phyloP scores from a whole-genome alignment of 768 basidiomycete species.

The Phanerochaete sordida region DNA sequence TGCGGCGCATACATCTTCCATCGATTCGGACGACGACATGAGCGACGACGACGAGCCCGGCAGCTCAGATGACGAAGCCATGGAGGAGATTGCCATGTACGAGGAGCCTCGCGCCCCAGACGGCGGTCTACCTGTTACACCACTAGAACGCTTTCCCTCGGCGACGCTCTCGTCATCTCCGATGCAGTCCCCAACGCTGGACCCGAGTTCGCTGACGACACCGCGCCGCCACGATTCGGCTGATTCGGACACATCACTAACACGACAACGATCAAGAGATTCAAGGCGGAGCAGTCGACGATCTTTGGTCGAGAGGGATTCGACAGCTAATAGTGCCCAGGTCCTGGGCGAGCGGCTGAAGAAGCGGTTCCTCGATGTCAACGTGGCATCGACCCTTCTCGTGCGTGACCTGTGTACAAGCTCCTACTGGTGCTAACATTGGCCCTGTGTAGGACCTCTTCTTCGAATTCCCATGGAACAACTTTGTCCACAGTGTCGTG shows the following conservation, averaged over 20 bases:
- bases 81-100: constrained; percentile 81
- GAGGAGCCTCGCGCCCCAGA: constrained; percentile 42
- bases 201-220: constrained; percentile 8
- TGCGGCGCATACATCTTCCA: constrained; percentile 45
- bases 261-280: constrained; percentile 35
- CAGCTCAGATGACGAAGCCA: constrained; percentile 73
- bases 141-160: constrained; percentile 13
- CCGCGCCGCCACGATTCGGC: constrained; percentile 9
- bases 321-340: constrained; percentile 28
- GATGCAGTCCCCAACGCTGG: constrained; percentile 18
- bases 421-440: background rate
- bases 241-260: constrained; percentile 26
- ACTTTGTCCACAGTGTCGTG: constrained; percentile 94
- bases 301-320: constrained; percentile 26
- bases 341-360: constrained; percentile 82
- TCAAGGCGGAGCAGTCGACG: constrained; percentile 59
- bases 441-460: constrained; percentile 71
- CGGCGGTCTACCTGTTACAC: constrained; percentile 10
- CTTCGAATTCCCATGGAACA: constrained; percentile 96
- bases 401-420: constrained; percentile 35
- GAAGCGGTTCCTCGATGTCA: constrained; percentile 66
- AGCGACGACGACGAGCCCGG: constrained; percentile 58
- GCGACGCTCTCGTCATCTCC: constrained; percentile 17
- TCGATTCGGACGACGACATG: constrained; percentile 80
- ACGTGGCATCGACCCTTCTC: constrained; percentile 71